phyloP scores from a whole-genome alignment of 257 asterid species.

The Solanum pimpinellifolium region DNA sequence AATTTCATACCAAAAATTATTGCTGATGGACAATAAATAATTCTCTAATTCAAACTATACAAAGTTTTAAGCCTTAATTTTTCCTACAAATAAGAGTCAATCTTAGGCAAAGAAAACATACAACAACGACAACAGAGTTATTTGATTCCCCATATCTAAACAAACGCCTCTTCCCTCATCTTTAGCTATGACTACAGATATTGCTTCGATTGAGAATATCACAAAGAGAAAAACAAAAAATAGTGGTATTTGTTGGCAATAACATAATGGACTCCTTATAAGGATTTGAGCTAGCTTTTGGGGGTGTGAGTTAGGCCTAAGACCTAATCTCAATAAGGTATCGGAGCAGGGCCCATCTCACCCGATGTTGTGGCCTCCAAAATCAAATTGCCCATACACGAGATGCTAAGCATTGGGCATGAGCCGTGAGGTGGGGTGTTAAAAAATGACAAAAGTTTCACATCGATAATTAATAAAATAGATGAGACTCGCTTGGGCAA shows the following conservation, averaged over 20 bases:
- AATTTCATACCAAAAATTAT: background rate
- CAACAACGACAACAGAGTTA: background rate
- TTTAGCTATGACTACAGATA: background rate
- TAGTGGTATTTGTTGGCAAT: too few species aligned
- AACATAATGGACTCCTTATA: too few species aligned
- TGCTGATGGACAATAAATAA: background rate
- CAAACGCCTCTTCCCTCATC: background rate
- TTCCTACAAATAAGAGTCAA: background rate
- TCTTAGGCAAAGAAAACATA: background rate
- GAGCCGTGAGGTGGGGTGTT: too few species aligned
- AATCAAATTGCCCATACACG: too few species aligned
- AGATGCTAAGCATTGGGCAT: too few species aligned
- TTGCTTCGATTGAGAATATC: background rate
- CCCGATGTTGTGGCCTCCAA: too few species aligned
- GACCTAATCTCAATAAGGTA: rapidly evolving
- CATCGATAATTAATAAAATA: too few species aligned
- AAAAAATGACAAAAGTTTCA: too few species aligned
- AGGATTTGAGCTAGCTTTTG: too few species aligned
- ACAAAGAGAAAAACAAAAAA: background rate
- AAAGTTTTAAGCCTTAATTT: background rate
- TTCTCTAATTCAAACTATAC: background rate
- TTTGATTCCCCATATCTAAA: background rate
- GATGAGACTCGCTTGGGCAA: rapidly evolving
- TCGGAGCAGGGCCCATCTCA: too few species aligned
- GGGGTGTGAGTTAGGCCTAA: too few species aligned